These are phyloP conservation scores for Suhomyces coccinellae DNA, from an alignment of 1,139 yeast species.

Conservation along the genomic window DNA sequence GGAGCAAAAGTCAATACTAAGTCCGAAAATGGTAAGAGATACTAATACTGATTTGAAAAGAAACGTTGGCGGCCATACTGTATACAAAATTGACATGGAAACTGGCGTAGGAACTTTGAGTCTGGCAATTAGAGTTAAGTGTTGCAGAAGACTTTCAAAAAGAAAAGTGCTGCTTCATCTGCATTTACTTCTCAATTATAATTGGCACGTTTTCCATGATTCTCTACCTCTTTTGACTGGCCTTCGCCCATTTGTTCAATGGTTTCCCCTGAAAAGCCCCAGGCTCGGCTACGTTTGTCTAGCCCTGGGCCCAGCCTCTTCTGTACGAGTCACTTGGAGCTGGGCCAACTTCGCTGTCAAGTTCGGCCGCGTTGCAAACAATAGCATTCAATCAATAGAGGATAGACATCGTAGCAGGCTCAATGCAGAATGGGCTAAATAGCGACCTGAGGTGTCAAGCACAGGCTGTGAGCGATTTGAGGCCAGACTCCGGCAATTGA, in stretches of 20 bases:
- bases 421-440: background rate
- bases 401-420: background rate
- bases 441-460: background rate
- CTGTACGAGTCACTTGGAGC: too few species aligned
- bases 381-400: background rate
- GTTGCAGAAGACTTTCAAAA: background rate
- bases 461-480: too few species aligned
- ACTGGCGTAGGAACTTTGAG: constrained; percentile 2
- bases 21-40: constrained; percentile 8
- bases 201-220: background rate
- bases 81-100: constrained; percentile 2
- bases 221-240: too few species aligned
- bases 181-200: background rate
- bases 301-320: too few species aligned
- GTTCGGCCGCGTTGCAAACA: background rate
- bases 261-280: too few species aligned
- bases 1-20: constrained; percentile 7
- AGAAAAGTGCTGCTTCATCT: background rate
- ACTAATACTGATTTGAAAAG: constrained; percentile 7
- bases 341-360: background rate
- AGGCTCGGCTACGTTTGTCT: too few species aligned
- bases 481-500: too few species aligned
- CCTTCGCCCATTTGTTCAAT: too few species aligned
- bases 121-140: background rate
- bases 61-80: constrained; percentile 2